These are phyloP conservation scores for Xylaria sp. DNA, from an alignment of 2,329 filamentous ascomycete species.

Conservation along the genomic window DNA sequence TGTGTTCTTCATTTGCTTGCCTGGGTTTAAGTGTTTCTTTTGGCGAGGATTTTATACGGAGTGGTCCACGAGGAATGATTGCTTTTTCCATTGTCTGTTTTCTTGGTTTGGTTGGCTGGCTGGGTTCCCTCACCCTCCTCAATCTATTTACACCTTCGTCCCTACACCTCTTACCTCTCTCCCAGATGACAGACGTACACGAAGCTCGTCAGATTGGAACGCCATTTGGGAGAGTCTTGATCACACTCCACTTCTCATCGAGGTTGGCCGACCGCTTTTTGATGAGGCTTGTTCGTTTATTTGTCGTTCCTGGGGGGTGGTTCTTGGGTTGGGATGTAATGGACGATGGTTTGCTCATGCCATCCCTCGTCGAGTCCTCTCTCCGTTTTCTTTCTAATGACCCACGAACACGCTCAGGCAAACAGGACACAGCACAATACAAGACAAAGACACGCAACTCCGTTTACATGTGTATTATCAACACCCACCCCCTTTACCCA, in stretches of 20 bases:
- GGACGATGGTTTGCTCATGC: slow-evolving; percentile 37
- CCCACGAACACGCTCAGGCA: slow-evolving; percentile 17
- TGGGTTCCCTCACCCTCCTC: slow-evolving; percentile 41
- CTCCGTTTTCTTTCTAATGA: slow-evolving; percentile 35
- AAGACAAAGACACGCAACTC: slow-evolving; percentile 28
- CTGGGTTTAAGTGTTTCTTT: slow-evolving; percentile 33
- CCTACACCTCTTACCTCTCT: slow-evolving; percentile 30
- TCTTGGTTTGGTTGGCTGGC: slow-evolving; percentile 35
- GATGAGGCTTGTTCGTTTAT: slow-evolving; percentile 41
- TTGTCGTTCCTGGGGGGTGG: slow-evolving; percentile 35
- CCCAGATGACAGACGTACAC: slow-evolving; percentile 30
- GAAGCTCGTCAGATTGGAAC: slow-evolving; percentile 55
- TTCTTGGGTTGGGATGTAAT: slow-evolving; percentile 47
- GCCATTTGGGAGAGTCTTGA: slow-evolving; percentile 49
- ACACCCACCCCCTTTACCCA: slow-evolving; percentile 3
- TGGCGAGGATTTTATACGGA: slow-evolving; percentile 31
- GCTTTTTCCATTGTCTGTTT: slow-evolving; percentile 38
- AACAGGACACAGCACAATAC: slow-evolving; percentile 1
- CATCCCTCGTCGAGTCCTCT: slow-evolving; percentile 30
- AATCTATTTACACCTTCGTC: slow-evolving; percentile 42
- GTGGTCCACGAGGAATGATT: slow-evolving; percentile 25
- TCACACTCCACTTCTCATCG: slow-evolving; percentile 51
- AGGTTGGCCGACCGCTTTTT: slow-evolving; percentile 54
- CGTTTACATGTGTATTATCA: slow-evolving; percentile 1
- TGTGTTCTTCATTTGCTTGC: slow-evolving; percentile 19